phyloP scores from a whole-genome alignment of 1,284 basidiomycete genomes.

The Inonotus hispidus region DNA sequence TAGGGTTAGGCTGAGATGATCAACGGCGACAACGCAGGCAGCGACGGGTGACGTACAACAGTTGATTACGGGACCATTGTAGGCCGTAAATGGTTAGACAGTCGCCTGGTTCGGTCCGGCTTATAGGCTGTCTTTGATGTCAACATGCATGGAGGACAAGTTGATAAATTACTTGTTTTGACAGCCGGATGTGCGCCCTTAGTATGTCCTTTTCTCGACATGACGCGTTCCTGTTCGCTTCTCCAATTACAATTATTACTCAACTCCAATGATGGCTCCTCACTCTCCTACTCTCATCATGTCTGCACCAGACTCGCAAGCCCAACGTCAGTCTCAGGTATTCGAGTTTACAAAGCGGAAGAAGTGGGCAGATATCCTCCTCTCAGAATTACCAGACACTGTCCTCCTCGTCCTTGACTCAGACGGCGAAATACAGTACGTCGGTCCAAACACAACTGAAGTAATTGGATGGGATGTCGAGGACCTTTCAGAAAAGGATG shows the following conservation, averaged over 20 bases:
- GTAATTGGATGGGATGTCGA: slow-evolving; percentile 71
- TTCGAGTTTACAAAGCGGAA: slow-evolving; percentile 84
- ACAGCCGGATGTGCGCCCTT: too few relatives aligned
- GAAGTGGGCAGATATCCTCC: slow-evolving; percentile 79
- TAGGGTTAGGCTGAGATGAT: background rate
- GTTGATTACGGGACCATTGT: background rate
- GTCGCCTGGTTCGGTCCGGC: too few relatives aligned
- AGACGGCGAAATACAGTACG: slow-evolving; percentile 60
- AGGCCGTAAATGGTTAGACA: too few relatives aligned
- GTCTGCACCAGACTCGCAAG: background rate
- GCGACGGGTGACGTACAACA: background rate
- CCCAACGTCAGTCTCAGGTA: slow-evolving; percentile 18
- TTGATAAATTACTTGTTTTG: background rate
- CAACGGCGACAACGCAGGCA: background rate
- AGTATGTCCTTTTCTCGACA: background rate
- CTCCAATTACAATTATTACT: background rate
- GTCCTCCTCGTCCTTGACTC: slow-evolving; percentile 65
- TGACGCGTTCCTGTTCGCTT: background rate
- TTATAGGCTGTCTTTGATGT: too few relatives aligned
- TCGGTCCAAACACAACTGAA: slow-evolving; percentile 61
- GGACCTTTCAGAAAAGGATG: slow-evolving; percentile 63
- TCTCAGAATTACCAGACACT: slow-evolving; percentile 71
- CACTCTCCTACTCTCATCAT: background rate
- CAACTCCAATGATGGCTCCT: background rate
- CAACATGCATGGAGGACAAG: too few relatives aligned